These are phyloP conservation scores for Nosema bombycis DNA, from an alignment of 371 early-diverging fungal genomes.

Conservation along the genomic window DNA sequence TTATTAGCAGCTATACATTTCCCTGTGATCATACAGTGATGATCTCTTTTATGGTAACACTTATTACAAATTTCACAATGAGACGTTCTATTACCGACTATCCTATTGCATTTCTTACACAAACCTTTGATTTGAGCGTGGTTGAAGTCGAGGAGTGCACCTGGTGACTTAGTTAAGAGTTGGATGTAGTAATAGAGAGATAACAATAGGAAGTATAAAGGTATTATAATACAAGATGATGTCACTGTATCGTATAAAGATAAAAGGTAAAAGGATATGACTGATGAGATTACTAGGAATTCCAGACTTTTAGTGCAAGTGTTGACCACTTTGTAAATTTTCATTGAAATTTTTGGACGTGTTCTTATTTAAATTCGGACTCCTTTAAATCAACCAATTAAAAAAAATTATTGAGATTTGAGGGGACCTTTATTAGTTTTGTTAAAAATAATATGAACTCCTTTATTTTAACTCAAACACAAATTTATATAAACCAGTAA, in stretches of 20 bases:
- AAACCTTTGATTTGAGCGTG: conserved; percentile 41
- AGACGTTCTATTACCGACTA: conserved; percentile 38
- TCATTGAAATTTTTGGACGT: background rate
- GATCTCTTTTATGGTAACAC: conserved; percentile 63
- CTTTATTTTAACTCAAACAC: too few species aligned
- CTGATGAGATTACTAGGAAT: conserved; percentile 15
- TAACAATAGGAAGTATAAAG: conserved; percentile 20
- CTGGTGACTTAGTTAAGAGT: conserved; percentile 30
- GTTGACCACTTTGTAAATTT: conserved; percentile 4
- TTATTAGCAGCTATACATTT: conserved; percentile 63
- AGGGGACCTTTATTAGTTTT: background rate
- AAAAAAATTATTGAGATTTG: too few species aligned
- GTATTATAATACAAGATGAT: conserved; percentile 11
- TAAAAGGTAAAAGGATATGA: conserved; percentile 19
- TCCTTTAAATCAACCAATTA: background rate
- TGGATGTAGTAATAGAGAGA: conserved; percentile 42
- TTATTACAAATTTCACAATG: conserved; percentile 63
- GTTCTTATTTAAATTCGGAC: background rate
- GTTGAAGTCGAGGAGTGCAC: conserved; percentile 32
- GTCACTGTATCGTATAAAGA: conserved; percentile 17
- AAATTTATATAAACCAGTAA: too few species aligned
- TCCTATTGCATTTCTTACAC: conserved; percentile 59
- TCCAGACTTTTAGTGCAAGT: conserved; percentile 12
- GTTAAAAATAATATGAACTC: background rate
- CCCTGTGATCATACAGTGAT: conserved; percentile 63